Base-by-base conservation (phyloP, 116 monocot genomes). In the Papilionanthe hybrid region DNA sequence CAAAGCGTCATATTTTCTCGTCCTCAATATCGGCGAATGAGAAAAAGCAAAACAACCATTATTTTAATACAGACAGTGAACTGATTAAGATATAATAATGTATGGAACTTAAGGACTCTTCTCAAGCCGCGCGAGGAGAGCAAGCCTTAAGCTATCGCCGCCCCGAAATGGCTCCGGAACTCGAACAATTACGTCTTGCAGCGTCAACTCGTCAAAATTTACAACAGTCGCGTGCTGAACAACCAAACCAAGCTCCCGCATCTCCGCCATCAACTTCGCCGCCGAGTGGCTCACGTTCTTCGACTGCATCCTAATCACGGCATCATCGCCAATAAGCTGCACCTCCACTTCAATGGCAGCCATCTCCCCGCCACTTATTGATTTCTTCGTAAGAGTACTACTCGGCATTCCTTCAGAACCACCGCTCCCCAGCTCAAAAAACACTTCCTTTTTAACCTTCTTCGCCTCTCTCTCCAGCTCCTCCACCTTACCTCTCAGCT, bases 401-500 rank as follows among this genome's bases (percentile, higher is more conserved):
- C 53, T 53, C 3, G 53, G 53, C 53, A 53, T 53, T 53, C 18
- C 53, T 53, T 3, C 15, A 1, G 37, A 23, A 49, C 9, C 7
- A 6, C 0, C 41, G n/a, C 3, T 18, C 20, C 5, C 74, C 19
- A 63, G 78, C 20, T 56, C 49, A 0, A 69, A 42, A 11, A 68
- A 8, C 27, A 18, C 28, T 66, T 68, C 47, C 48, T 48, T 67
- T 63, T 68, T 79, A 27, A 45, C 17, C 29, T 25, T 55, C 47
- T 79, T 68, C 7, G 25, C 17, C 18, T 69, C 28, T 5, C 22
- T 55, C 55, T 87, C 81, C 29, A 84, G 79, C 44, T 29, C 43
- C 27, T 86, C 82, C 47, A 83, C 72, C 78, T 81, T 79, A 20
- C 68, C 79, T 37, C 72, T 49, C 18, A 82, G 77, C 78, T 87